phyloP scores from a whole-genome alignment of 2,329 filamentous ascomycete genomes.

The Fusarium lyarnte region DNA sequence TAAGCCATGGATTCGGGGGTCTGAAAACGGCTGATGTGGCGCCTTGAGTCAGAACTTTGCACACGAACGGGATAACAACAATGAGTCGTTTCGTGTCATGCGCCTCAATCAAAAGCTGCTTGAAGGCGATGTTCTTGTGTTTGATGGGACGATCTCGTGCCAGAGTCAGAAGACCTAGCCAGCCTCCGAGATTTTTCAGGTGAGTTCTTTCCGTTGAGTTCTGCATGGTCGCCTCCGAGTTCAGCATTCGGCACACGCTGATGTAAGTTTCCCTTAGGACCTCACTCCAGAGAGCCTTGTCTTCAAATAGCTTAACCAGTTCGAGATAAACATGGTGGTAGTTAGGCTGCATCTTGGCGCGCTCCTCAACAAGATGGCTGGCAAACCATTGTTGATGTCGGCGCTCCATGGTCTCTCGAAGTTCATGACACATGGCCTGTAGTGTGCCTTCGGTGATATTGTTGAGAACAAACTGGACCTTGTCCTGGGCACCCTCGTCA shows the following conservation, averaged over 20 bases:
- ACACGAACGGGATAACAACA: conserved; percentile 95
- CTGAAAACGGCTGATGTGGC: conserved; percentile 87
- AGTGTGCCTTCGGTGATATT: conserved; percentile 94
- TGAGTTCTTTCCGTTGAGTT: conserved; percentile 86
- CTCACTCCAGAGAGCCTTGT: conserved; percentile 83
- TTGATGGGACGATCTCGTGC: conserved; percentile 95
- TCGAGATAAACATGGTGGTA: conserved; percentile 94
- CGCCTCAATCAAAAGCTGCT: conserved; percentile 91
- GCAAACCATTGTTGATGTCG: conserved; percentile 97
- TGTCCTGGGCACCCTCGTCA: conserved; percentile 85
- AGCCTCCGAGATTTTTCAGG: conserved; percentile 91
- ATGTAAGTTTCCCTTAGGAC: conserved; percentile 93
- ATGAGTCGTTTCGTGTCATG: conserved; percentile 92
- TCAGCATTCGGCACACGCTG: conserved; percentile 86
- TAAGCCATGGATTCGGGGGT: conserved; percentile 96
- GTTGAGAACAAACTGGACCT: conserved; percentile 94
- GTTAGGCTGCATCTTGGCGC: conserved; percentile 96
- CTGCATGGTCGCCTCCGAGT: conserved; percentile 86
- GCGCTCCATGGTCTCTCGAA: conserved; percentile 80
- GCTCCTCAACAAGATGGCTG: conserved; percentile 91
- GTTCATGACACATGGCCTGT: conserved; percentile 82
- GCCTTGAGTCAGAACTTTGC: conserved; percentile 91
- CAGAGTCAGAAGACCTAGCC: conserved; percentile 92
- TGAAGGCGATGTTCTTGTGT: conserved; percentile 96
- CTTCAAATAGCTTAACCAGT: conserved; percentile 83